Evolutionary conservation across 257 asterid species (phyloP), one percentile per base, ranked within the genome.

Genomic region (Primulina tabacum): DNA sequence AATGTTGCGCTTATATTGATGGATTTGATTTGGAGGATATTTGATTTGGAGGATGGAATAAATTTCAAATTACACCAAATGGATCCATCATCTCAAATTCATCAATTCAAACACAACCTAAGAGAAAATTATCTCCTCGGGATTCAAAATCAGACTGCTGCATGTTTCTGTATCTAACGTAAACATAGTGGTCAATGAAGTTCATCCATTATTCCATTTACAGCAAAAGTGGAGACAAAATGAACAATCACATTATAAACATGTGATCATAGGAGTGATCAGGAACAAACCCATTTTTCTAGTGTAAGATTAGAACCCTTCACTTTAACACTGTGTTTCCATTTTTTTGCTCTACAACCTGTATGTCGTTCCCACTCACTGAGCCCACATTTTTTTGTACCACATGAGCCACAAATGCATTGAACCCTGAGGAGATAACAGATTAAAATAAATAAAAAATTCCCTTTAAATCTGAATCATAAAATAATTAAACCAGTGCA

Each of bases 281-380:
- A 52, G 62, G 62, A 38, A 77, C 97, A 57, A 68, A 91, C 99
- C 99, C 97, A 94, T 85, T 89, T 86, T 74, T 86, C 93, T 68
- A 94, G 91, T 33, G 95, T 77, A 72, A 80, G 34, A 79, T 72
- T 84, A 34, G 82, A 72, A 68, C 75, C 92, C 83, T 89, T 91
- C 80, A 91, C 84, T 89, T 85, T 94, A 63, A 94, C 92, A 73
- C 98, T 94, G 76, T 77, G 84, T 85, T 94, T 94, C 99, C 99
- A 94, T 75, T 94, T 94, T 79, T 94, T 94, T 9, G 99, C 98
- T 82, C 98, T 83, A 75, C 89, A 89, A 47, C 99, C 99, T 29
- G 97, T 91, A 80, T 94, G 99, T 16, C 85, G 80, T 75, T 94
- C 99, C 99, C 99, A 94, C 84, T 89, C 95, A 80, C 86, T 74